Conservation (phyloP, 371 early-diverging fungal species). For the Paraphysoderma sedebokerense region DNA sequence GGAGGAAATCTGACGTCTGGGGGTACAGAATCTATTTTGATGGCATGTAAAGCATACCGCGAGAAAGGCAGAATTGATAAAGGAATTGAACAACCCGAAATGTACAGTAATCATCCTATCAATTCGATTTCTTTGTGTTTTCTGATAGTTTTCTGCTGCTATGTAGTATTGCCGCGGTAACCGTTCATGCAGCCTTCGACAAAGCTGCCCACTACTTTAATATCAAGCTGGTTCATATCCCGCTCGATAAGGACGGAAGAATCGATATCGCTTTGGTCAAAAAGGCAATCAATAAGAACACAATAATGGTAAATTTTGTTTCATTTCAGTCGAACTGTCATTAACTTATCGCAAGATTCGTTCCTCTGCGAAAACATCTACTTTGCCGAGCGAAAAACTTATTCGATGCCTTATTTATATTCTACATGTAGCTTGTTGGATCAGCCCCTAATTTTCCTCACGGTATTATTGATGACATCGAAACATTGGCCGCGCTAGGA, state of each 20-base stretch:
- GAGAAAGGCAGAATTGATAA: constrained; percentile 50
- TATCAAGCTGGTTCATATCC: constrained; percentile 65
- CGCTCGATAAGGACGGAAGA: constrained; percentile 54
- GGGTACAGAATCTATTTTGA: constrained; percentile 84
- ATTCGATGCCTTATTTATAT: neutral
- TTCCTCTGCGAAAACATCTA: neutral
- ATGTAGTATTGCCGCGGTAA: constrained; percentile 63
- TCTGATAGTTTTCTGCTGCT: neutral
- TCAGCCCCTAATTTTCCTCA: constrained; percentile 88
- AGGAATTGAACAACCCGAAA: constrained; percentile 75
- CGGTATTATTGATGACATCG: constrained; percentile 84
- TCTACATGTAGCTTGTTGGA: constrained; percentile 45
- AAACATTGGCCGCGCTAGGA: constrained; percentile 61
- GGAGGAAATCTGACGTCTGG: constrained; percentile 66
- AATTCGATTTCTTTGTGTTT: neutral
- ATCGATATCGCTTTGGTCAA: constrained; percentile 56
- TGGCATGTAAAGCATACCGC: constrained; percentile 81
- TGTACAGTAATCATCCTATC: constrained; percentile 26
- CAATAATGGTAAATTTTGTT: constrained; percentile 43
- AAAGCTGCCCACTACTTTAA: constrained; percentile 84
- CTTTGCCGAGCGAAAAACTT: too few relatives aligned
- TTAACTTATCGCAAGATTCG: neutral
- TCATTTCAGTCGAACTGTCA: neutral
- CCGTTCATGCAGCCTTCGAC: constrained; percentile 89
- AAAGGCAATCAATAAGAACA: constrained; percentile 71